Conservation (phyloP, 805 yeast genomes). For the Candida glaebosa region DNA sequence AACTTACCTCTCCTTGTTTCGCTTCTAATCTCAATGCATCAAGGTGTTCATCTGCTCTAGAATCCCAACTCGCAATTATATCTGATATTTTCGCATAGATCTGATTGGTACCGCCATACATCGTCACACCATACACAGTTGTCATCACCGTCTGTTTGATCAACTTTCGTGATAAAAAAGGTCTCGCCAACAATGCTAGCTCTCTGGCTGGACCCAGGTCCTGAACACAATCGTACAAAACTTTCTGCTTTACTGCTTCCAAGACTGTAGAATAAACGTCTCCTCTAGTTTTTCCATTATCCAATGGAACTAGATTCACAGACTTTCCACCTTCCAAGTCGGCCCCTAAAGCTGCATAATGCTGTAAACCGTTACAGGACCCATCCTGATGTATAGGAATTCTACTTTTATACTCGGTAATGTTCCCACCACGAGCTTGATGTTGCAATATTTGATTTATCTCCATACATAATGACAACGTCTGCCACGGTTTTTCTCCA, state of each 20-base stretch:
- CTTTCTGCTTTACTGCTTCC: conserved; percentile 16
- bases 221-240: conserved; percentile 5
- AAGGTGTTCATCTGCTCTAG: background rate
- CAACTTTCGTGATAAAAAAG: conserved; percentile 26
- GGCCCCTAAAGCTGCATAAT: conserved; percentile 41
- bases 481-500: conserved; percentile 41
- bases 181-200: conserved; percentile 13
- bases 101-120: conserved; percentile 33
- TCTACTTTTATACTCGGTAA: conserved; percentile 22
- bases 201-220: no score
- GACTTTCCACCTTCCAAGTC: conserved; percentile 36
- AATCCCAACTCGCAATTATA: conserved; percentile 10
- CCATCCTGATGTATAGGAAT: conserved; percentile 44
- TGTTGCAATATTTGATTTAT: conserved; percentile 16
- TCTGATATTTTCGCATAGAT: conserved; percentile 22
- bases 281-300: conserved; percentile 13
- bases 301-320: conserved; percentile 30
- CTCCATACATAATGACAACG: conserved; percentile 33
- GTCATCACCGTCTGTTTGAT: conserved; percentile 45
- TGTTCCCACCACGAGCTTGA: conserved; percentile 13
- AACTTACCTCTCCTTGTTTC: conserved; percentile 6
- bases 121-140: conserved; percentile 42
- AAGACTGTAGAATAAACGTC: conserved; percentile 36
- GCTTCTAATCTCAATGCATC: background rate
- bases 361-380: conserved; percentile 45